Conservation (phyloP, 305 asterid species). For the Caryopteris hybrid region DNA sequence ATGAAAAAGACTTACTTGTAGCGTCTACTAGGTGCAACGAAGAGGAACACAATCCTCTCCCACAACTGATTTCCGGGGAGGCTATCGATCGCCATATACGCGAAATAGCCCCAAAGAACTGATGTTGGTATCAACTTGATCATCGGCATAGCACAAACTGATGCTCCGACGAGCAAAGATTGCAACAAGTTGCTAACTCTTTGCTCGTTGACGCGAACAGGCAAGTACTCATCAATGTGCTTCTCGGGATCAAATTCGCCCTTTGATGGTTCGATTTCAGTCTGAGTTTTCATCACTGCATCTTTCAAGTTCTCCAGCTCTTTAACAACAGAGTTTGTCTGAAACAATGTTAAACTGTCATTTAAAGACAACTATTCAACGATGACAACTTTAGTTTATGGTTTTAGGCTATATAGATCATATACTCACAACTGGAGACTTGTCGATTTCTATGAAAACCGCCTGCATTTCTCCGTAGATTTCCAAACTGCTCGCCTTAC, state of each 20-base stretch:
- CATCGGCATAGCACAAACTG: conserved; percentile 59
- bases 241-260: conserved; percentile 59
- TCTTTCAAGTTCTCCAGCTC: conserved; percentile 72
- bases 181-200: conserved; percentile 81
- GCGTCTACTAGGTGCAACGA: conserved; percentile 74
- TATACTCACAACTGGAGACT: conserved; percentile 43
- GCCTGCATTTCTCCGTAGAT: conserved; percentile 80
- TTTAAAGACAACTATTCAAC: too few species aligned
- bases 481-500: conserved; percentile 71
- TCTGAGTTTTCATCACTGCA: conserved; percentile 52
- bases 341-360: conserved; percentile 8
- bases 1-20: conserved; percentile 50
- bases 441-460: conserved; percentile 78
- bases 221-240: conserved; percentile 72
- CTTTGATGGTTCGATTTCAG: conserved; percentile 32
- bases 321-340: conserved; percentile 18
- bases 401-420: too few species aligned
- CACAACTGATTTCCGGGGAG: conserved; percentile 91
- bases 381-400: too few species aligned
- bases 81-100: conserved; percentile 93
- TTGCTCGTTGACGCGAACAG: conserved; percentile 90
- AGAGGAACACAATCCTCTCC: conserved; percentile 74
- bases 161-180: conserved; percentile 64
- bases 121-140: conserved; percentile 81
- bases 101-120: conserved; percentile 91